phyloP scores from a whole-genome alignment of 352 stramenopile species.

The Pythium sp. region DNA sequence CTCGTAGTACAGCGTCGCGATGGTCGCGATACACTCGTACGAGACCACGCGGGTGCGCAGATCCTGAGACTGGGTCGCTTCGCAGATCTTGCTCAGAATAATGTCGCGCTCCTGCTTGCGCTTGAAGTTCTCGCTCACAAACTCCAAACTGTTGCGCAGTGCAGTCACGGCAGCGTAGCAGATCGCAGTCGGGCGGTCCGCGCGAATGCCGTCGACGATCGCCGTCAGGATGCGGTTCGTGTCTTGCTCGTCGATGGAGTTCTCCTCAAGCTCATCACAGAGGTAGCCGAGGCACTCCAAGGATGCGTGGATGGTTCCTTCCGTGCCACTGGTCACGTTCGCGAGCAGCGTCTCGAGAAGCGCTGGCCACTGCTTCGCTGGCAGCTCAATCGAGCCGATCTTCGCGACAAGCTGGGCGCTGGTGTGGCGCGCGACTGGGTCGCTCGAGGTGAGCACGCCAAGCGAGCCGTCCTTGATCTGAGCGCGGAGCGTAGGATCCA shows the following conservation, averaged over 20 bases:
- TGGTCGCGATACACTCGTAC: conserved; percentile 95
- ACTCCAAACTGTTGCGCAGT: conserved; percentile 94
- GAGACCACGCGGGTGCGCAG: conserved; percentile 85
- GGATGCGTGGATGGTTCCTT: conserved; percentile 90
- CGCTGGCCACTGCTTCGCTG: conserved; percentile 92
- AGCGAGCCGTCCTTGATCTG: conserved; percentile 82
- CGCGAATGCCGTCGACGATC: conserved; percentile 95
- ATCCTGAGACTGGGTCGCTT: conserved; percentile 92
- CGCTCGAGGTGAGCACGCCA: conserved; percentile 54
- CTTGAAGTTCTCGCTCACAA: conserved; percentile 96
- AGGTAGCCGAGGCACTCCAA: conserved; percentile 85
- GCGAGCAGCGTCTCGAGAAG: conserved; percentile 91
- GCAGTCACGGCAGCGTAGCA: conserved; percentile 90
- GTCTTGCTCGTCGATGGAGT: conserved; percentile 70
- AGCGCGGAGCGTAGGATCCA: conserved; percentile 59
- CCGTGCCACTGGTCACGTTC: conserved; percentile 87
- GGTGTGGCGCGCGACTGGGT: conserved; percentile 72
- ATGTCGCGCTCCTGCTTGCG: conserved; percentile 93
- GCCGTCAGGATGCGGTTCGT: conserved; percentile 96
- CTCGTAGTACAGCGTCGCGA: conserved; percentile 97
- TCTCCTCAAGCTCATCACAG: conserved; percentile 78
- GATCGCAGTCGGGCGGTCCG: conserved; percentile 84
- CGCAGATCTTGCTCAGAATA: conserved; percentile 95
- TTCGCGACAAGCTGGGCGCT: conserved; percentile 93
- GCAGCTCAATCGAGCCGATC: conserved; percentile 93